phyloP scores from a whole-genome alignment of 345 rosid genomes.

The Citrus australasica region DNA sequence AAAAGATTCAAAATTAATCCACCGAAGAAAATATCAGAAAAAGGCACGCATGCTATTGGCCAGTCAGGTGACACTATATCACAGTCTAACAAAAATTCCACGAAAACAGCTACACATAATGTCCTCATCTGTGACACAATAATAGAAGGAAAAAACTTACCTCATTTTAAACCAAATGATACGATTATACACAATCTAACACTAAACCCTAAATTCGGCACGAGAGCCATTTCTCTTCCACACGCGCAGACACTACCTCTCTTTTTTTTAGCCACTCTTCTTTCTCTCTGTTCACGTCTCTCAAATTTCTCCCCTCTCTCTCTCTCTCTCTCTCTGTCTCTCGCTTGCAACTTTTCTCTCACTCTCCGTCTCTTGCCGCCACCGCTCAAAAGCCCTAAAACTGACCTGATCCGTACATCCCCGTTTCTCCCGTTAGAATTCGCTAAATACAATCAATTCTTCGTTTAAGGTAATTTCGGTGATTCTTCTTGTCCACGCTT shows the following conservation, averaged over 20 bases:
- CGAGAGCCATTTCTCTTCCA: slow-evolving; percentile 26
- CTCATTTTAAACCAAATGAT: too few species aligned
- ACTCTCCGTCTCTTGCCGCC: slow-evolving; percentile 23
- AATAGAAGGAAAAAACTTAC: neutral
- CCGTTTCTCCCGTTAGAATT: neutral
- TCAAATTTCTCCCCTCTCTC: slow-evolving; percentile 1
- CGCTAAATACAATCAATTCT: neutral
- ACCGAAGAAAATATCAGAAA: neutral
- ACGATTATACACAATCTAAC: neutral
- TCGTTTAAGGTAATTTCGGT: slow-evolving; percentile 9
- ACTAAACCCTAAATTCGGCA: slow-evolving; percentile 25
- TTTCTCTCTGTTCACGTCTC: neutral
- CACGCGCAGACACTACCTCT: slow-evolving; percentile 31
- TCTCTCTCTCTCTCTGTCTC: slow-evolving; percentile 9
- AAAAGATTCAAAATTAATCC: too few species aligned
- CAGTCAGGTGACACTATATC: neutral
- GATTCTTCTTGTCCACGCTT: neutral
- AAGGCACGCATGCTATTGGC: neutral
- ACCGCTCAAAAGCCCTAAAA: slow-evolving; percentile 27
- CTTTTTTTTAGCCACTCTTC: slow-evolving; percentile 17
- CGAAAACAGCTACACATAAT: neutral
- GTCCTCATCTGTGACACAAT: neutral
- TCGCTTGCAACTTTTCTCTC: slow-evolving; percentile 1
- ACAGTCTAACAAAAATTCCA: neutral
- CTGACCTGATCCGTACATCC: neutral